These are phyloP conservation scores for Boletus semigastroideus DNA, from an alignment of 1,284 basidiomycete genomes.

Conservation along the genomic window DNA sequence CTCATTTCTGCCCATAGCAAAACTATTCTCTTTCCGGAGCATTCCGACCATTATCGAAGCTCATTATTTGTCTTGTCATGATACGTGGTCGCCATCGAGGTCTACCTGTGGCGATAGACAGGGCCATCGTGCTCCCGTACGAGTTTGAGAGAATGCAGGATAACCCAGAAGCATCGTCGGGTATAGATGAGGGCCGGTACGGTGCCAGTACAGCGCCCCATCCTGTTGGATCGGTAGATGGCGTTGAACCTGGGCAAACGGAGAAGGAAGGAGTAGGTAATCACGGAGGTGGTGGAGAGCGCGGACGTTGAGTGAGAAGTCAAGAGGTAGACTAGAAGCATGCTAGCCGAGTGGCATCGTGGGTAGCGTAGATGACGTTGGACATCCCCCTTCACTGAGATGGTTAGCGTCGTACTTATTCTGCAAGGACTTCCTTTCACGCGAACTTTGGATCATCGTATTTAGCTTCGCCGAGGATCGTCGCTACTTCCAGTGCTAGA, in stretches of 20 bases:
- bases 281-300: not conserved
- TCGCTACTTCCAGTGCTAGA: too few species aligned
- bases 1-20: constrained; percentile 40
- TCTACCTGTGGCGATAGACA: constrained; percentile 85
- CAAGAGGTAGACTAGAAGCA: not conserved
- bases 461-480: not conserved
- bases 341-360: too few species aligned
- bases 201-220: not conserved
- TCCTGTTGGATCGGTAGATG: not conserved
- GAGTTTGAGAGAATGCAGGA: constrained; percentile 42
- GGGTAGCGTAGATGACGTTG: too few species aligned
- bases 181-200: constrained; percentile 13
- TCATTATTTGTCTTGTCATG: constrained; percentile 87
- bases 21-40: constrained; percentile 82
- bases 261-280: not conserved
- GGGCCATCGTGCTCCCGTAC: constrained; percentile 75
- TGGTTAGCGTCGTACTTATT: too few species aligned
- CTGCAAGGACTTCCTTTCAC: too few species aligned
- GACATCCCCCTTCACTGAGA: too few species aligned
- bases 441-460: too few species aligned
- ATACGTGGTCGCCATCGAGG: constrained; percentile 91
- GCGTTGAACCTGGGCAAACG: not conserved
- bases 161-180: constrained; percentile 3
- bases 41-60: constrained; percentile 80
- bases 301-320: not conserved